phyloP scores from a whole-genome alignment of 2,329 filamentous ascomycete species.

The Colletotrichum falcatum region DNA sequence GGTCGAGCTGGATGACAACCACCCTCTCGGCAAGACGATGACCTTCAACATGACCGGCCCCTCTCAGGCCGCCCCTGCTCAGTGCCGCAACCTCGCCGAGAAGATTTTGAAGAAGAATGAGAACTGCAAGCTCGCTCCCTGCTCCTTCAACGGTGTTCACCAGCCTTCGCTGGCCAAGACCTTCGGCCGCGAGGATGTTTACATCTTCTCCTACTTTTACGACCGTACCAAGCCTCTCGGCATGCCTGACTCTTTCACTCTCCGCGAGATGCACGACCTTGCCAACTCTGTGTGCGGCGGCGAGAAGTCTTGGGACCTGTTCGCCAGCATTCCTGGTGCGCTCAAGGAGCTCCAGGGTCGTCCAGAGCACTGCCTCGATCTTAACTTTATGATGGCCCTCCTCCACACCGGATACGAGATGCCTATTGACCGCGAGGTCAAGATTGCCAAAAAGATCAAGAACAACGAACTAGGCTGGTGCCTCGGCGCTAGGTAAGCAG shows the following conservation, averaged over 20 bases:
- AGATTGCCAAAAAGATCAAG: slow-evolving; percentile 99
- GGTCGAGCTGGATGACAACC: slow-evolving; percentile 75
- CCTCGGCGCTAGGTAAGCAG: slow-evolving; percentile 87
- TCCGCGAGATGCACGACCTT: slow-evolving; percentile 89
- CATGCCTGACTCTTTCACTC: slow-evolving; percentile 97
- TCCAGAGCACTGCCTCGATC: slow-evolving; percentile 92
- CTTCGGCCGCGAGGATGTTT: slow-evolving; percentile 90
- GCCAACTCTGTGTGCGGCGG: slow-evolving; percentile 87
- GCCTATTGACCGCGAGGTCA: slow-evolving; percentile 95
- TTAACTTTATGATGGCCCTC: slow-evolving; percentile 96
- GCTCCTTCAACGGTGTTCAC: slow-evolving; percentile 97
- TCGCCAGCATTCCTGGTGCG: slow-evolving; percentile 80
- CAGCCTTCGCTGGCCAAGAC: slow-evolving; percentile 94
- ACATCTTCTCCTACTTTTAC: slow-evolving; percentile 98
- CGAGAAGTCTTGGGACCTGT: slow-evolving; percentile 81
- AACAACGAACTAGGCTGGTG: slow-evolving; percentile 98
- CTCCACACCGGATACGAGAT: slow-evolving; percentile 98
- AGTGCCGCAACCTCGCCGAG: slow-evolving; percentile 92
- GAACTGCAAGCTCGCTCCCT: slow-evolving; percentile 85
- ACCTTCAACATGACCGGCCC: slow-evolving; percentile 92
- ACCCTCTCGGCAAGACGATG: slow-evolving; percentile 72
- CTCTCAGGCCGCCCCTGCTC: slow-evolving; percentile 77
- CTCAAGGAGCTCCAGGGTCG: slow-evolving; percentile 83
- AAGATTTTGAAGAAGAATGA: slow-evolving; percentile 90
- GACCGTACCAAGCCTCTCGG: slow-evolving; percentile 93